Base-by-base conservation (phyloP, 2,329 filamentous ascomycete genomes). In the Chrysoporthe deuterocubensis region DNA sequence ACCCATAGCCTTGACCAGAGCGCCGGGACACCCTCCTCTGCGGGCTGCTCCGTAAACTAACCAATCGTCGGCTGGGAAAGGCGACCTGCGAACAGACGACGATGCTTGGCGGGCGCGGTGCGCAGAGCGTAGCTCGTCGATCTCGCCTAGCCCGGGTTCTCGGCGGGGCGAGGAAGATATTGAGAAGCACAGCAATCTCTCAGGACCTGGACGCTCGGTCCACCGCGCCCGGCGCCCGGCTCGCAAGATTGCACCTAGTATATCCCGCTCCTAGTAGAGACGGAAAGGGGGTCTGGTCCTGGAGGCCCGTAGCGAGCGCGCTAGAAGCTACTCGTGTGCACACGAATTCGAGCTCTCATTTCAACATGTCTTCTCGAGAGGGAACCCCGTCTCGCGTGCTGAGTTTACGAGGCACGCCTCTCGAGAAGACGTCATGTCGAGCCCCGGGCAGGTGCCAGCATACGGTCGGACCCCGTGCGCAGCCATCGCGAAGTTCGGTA, bases 401-500 rank as follows among this genome's bases (percentile, higher is more conserved):
- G 26, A 26, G 26, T 26, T 26, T 26, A 26, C 37, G 37, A 40
- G 37, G 37, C 37, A 40, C 37, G 37, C 9, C 37, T 40, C 6
- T 40, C 37, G 37, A 40, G 37, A 40, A 40, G 5, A 9, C 26
- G 26, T 26, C 26, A 26, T 26, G 26, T 26, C 26, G 26, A 26
- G 26, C 26, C 26, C 26, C 26, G 26, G 26, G 26, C 26, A 26
- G 26, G 26, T 26, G 26, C 26, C 26, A 26, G 26, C 26, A 26
- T 26, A 26, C 26, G 26, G 26, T 26, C 26, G 26, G 26, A 26
- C 26, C 26, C 26, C 26, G 26, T 26, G 26, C 26, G 26, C 26
- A 26, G 26, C 26, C 32, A 7, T 32, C 40, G n/a, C 60, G n/a
- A 62, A 62, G 8, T 13, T 37, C 46, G 61, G 48, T 63, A 52